Evolutionary conservation across 345 rosid species (phyloP).

Genomic region (Bruguiera gymnorhiza): DNA sequence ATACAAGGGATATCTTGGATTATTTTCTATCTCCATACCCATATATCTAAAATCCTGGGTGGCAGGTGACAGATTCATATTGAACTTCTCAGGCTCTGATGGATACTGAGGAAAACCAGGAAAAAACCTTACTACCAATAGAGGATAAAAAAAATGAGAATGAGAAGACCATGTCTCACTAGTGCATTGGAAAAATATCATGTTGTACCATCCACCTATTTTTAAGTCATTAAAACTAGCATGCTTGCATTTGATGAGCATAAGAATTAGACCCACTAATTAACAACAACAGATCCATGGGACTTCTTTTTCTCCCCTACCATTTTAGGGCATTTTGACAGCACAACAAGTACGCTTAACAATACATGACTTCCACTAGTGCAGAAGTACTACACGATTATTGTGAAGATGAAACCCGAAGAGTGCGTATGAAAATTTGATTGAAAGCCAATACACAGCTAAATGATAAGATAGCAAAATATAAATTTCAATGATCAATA

Average conservation of each 20-base stretch:
- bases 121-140: neutral
- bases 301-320: neutral
- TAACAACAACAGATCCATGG: too few species aligned
- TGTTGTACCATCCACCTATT: neutral
- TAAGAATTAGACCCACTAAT: neutral
- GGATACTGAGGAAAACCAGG: conserved; percentile 11
- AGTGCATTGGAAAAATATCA: neutral
- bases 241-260: neutral
- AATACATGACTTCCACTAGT: neutral
- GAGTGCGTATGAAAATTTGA: neutral
- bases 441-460: neutral
- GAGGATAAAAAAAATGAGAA: neutral
- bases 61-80: conserved; percentile 11
- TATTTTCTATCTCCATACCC: conserved; percentile 26
- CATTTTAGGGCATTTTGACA: neutral
- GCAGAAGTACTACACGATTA: neutral
- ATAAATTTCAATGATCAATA: conserved; percentile 10
- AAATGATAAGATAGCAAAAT: neutral
- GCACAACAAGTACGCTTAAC: neutral
- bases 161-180: neutral
- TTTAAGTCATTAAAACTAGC: neutral
- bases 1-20: conserved; percentile 15
- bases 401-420: neutral
- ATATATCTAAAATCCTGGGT: conserved; percentile 23
- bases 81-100: conserved; percentile 1